Evolutionary conservation across 805 yeast genomes (phyloP).

Genomic region (Lachancea sp.): DNA sequence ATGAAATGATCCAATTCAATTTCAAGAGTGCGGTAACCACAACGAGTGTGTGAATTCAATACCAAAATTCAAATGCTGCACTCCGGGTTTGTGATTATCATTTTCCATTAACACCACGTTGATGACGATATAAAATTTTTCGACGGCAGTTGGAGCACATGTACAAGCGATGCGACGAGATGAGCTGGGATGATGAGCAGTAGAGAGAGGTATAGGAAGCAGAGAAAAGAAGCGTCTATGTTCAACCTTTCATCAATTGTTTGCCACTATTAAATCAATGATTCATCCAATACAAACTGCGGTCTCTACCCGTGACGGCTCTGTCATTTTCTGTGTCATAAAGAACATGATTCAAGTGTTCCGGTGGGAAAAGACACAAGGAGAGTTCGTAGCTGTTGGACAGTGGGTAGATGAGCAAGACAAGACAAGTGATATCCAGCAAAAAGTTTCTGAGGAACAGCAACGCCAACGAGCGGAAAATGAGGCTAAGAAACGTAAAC

Average conservation of each 20-base stretch:
- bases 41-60: too few relatives aligned
- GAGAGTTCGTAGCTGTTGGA: conserved; percentile 34
- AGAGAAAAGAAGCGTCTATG: too few relatives aligned
- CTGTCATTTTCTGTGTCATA: conserved; percentile 47
- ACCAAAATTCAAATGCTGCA: too few relatives aligned
- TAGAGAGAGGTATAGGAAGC: too few relatives aligned
- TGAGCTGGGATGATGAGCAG: conserved; percentile 12
- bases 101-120: too few relatives aligned
- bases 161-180: too few relatives aligned
- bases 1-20: too few relatives aligned
- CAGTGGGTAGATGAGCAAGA: conserved; percentile 59
- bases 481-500: conserved; percentile 33
- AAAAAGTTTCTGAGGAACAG: conserved; percentile 40
- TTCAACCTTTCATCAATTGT: neutral
- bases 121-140: conserved; percentile 3
- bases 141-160: neutral
- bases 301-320: conserved; percentile 39
- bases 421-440: conserved; percentile 39
- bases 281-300: conserved; percentile 69
- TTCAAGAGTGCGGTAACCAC: too few relatives aligned
- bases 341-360: conserved; percentile 56
- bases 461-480: conserved; percentile 28
- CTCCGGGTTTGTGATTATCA: too few relatives aligned
- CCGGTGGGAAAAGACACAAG: conserved; percentile 30
- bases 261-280: conserved; percentile 26